Evolutionary conservation across 306 rosid genomes (phyloP), one percentile per base, ranked within the genome.

Genomic region (Potentilla sterilis): DNA sequence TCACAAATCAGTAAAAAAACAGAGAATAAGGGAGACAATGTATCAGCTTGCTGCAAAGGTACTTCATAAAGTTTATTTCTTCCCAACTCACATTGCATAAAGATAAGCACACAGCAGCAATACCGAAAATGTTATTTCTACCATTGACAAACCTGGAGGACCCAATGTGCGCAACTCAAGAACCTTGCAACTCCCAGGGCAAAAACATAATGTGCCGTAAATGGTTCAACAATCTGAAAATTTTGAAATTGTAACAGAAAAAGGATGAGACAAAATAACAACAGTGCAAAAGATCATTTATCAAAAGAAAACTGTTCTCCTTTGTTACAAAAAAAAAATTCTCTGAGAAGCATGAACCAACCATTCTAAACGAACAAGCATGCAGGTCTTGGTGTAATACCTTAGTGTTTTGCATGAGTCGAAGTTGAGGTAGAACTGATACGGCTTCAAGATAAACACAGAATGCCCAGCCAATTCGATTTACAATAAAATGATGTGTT

Each of bases 371-470:
- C 28, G 15, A 71, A 43, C 28, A 35, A 12, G 65, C 47, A 52
- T 54, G 35, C 21, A 72, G 18, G 48, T 9, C 40, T 0, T 59
- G 44, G 12, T 34, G 28, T 15, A 54, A 40, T 70, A 88, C 96
- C 92, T 91, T 87, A 34, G 92, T 78, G 68, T 89, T 91, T 82
- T 91, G 92, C 94, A 91, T 91, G 84, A 89, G 87, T 19, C 89
- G 87, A 51, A 91, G 80, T 80, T 89, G 92, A 70, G 97, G 97
- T 35, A 91, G 87, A 22, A 91, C 94, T 19, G 94, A 91, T 18
- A 89, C 88, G 64, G 97, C 94, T 87, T 91, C 97, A 73, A 91
- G 94, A 83, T 89, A 91, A 80, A 91, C 97, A 83, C 93, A 91
- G 75, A 91, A 89, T 32, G 92, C 90, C 97, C 97, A 89, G 58